A percentile compares a stretch with the other conserved stretches of the same genome.
These are phyloP conservation scores for Phytophthora macrochlamydospora DNA, from an alignment of 352 stramenopile species.

Conservation along the genomic window DNA sequence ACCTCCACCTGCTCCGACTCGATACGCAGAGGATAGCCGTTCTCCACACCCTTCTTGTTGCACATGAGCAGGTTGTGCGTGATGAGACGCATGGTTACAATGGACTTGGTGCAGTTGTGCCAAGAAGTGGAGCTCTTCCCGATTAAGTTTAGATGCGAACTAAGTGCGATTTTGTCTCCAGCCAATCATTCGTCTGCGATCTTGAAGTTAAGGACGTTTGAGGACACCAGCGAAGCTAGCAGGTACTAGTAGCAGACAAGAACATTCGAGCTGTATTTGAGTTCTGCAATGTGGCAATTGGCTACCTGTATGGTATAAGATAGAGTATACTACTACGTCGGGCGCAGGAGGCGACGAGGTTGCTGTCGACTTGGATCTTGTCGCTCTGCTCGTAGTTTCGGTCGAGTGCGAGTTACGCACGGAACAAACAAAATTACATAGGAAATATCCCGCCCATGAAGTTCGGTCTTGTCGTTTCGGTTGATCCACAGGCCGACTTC, in stretches of 20 bases:
- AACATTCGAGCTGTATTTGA: slow-evolving; percentile 13
- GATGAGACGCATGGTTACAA: slow-evolving; percentile 84
- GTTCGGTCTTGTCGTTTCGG: slow-evolving; percentile 1
- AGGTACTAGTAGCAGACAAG: neutral
- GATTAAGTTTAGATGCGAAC: neutral
- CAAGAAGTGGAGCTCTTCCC: neutral
- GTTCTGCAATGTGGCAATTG: slow-evolving; percentile 5
- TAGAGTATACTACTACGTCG: slow-evolving; percentile 24
- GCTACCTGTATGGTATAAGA: slow-evolving; percentile 27
- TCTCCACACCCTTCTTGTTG: slow-evolving; percentile 93
- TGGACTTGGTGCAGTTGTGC: slow-evolving; percentile 7
- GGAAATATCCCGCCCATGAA: slow-evolving; percentile 15
- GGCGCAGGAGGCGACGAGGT: neutral
- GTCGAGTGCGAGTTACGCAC: slow-evolving; percentile 12
- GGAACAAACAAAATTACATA: slow-evolving; percentile 29
- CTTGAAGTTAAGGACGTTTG: slow-evolving; percentile 16
- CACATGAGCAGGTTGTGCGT: slow-evolving; percentile 95
- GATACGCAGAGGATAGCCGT: slow-evolving; percentile 92
- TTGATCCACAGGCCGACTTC: neutral
- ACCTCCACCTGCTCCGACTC: slow-evolving; percentile 85
- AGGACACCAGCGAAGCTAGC: neutral
- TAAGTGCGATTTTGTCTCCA: neutral
- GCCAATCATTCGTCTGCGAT: slow-evolving; percentile 7
- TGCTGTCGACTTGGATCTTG: neutral
- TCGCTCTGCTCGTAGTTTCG: slow-evolving; percentile 15